Base-by-base conservation (phyloP, 306 rosid species). In the Cucumis sativus region DNA sequence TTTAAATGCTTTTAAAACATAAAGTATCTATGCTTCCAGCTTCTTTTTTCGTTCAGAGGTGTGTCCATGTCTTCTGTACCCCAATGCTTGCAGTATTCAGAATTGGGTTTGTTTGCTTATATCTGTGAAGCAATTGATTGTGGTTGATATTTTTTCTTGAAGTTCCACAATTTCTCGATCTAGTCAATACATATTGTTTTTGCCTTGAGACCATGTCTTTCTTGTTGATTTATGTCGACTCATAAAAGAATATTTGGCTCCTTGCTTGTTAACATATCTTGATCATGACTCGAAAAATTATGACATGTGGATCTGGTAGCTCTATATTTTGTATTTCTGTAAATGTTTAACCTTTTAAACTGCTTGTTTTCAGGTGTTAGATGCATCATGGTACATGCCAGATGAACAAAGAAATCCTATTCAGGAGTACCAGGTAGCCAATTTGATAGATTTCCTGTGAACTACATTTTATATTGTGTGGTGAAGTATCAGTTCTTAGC, bases 321-420 rank as follows among this genome's bases (percentile, higher is more conserved):
- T 35, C 11, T 75, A 35, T 72, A 8, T 47, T 72, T 72, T 51
- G 37, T 56, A 21, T 39, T 20, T 59, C 68, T 75, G 10, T 4
- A 75, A 35, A 16, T 74, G n/a, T 74, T 21, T 6, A 4, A 35
- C 18, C 23, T n/a, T 61, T 35, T 76, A 60, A 77, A 66, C 43
- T 58, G 54, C 71, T 57, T 43, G 70, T 65, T 23, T 72, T 78
- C 82, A 96, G 99, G 93, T 96, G 56, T 71, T 96, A 86, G 99
- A 96, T 87, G 98, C 99, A 35, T 96, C 99, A 7, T 96, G 99
- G 99, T 96, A 96, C 90, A 92, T 96, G 98, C 99, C 99, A 4
- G 93, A 89, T 83, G 99, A 96, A 83, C 98, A 89, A 84, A 85
- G 99, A 82, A 92, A 92, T 80, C 98, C 99, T 37, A 86, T 91